Percentiles rank a stretch among this genome's conserved stretches.
phyloP scores from a whole-genome alignment of 441 rosid genomes.

The Codiaeum variegatum region DNA sequence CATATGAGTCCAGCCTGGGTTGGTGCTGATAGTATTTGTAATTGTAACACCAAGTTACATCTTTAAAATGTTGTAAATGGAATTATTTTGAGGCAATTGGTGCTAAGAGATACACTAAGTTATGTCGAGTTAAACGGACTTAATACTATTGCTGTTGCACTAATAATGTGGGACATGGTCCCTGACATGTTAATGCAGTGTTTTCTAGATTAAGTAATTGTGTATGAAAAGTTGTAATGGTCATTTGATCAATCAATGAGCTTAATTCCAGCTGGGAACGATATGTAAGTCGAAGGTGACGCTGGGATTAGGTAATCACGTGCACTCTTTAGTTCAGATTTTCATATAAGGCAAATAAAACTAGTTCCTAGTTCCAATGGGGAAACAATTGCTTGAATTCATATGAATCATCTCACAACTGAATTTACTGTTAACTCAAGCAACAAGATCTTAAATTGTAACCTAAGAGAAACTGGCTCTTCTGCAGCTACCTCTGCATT shows the following conservation, averaged over 20 bases:
- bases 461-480: constrained; percentile 2
- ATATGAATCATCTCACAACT: constrained; percentile 1
- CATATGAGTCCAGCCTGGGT: neutral
- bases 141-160: neutral
- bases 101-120: neutral
- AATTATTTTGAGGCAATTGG: neutral
- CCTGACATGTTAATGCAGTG: neutral
- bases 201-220: neutral
- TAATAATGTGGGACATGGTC: neutral
- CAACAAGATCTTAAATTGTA: neutral
- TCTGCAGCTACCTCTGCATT: neutral
- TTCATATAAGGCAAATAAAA: neutral
- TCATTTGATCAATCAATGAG: neutral
- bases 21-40: neutral
- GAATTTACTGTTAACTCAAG: neutral
- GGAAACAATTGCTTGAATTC: neutral
- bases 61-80: neutral
- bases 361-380: neutral
- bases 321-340: neutral
- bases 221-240: constrained; percentile 1
- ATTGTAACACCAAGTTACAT: neutral
- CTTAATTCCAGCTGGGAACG: neutral
- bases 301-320: neutral
- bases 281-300: neutral
- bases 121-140: neutral